Percentiles rank a stretch among this genome's conserved stretches.
These are phyloP conservation scores for Colletotrichum incanum DNA, from an alignment of 2,329 filamentous ascomycete genomes.

Conservation along the genomic window DNA sequence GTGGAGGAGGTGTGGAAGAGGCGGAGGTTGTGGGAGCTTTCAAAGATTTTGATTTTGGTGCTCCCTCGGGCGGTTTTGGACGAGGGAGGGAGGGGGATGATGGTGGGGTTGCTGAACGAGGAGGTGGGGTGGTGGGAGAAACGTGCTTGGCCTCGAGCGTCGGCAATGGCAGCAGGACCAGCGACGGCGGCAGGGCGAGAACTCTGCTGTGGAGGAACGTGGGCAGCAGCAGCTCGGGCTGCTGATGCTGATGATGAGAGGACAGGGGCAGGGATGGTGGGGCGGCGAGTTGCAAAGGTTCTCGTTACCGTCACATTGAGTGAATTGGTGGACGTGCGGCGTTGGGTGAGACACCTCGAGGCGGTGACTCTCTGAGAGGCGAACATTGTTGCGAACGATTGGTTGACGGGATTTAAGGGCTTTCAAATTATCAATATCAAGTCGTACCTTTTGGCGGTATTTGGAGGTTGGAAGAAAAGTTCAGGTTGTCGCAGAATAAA, in stretches of 20 bases:
- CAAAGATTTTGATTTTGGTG: constrained; percentile 49
- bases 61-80: constrained; percentile 47
- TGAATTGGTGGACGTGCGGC: constrained; percentile 18
- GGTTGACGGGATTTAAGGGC: background rate
- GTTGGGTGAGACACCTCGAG: constrained; percentile 33
- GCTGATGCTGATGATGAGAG: constrained; percentile 12
- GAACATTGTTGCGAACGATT: constrained; percentile 10
- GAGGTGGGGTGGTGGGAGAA: constrained; percentile 42
- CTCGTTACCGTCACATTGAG: constrained; percentile 32
- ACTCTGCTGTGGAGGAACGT: constrained; percentile 10
- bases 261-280: constrained; percentile 32
- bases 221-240: constrained; percentile 7
- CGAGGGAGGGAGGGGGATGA: constrained; percentile 47
- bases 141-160: constrained; percentile 26
- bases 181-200: constrained; percentile 9
- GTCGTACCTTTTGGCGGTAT: too few relatives aligned
- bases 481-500: background rate
- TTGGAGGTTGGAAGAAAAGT: background rate
- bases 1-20: constrained; percentile 36
- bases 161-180: background rate
- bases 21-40: constrained; percentile 26
- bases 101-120: constrained; percentile 44
- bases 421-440: background rate
- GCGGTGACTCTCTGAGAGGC: constrained; percentile 25
- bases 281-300: constrained; percentile 35